These are phyloP conservation scores for Schwanniomyces polymorphus DNA, from an alignment of 805 yeast species.

Conservation along the genomic window DNA sequence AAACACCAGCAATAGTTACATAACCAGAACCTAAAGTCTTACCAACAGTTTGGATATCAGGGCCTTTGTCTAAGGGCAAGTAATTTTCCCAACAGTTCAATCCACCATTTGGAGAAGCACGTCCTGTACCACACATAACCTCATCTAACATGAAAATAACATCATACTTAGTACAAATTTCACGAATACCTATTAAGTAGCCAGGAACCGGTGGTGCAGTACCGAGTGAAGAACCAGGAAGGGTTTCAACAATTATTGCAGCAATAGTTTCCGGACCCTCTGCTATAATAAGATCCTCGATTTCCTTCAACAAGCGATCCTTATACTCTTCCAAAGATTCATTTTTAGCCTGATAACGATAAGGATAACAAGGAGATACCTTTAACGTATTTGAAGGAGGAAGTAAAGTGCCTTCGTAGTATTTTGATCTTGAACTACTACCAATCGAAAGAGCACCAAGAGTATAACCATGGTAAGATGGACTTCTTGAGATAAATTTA, in stretches of 20 bases:
- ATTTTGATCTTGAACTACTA: conserved; percentile 13
- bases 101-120: conserved; percentile 23
- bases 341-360: conserved; percentile 24
- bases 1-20: conserved; percentile 31
- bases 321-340: conserved; percentile 22
- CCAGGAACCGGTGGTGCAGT: conserved; percentile 26
- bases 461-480: conserved; percentile 29
- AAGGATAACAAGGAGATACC: conserved; percentile 23
- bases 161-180: conserved; percentile 31
- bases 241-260: conserved; percentile 24
- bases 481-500: conserved; percentile 24
- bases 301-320: conserved; percentile 17
- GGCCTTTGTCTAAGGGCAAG: conserved; percentile 23
- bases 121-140: conserved; percentile 39
- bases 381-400: conserved; percentile 17
- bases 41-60: conserved; percentile 31
- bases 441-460: conserved; percentile 25
- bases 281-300: conserved; percentile 20
- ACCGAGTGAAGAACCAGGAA: conserved; percentile 28
- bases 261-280: conserved; percentile 31
- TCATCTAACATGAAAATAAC: conserved; percentile 30
- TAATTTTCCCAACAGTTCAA: conserved; percentile 32
- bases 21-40: conserved; percentile 31
- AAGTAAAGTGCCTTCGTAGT: conserved; percentile 21
- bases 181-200: conserved; percentile 25